A percentile compares a stretch with the other conserved stretches of the same genome.
phyloP scores from a whole-genome alignment of 1,284 basidiomycete species.

The Caloboletus firmus region DNA sequence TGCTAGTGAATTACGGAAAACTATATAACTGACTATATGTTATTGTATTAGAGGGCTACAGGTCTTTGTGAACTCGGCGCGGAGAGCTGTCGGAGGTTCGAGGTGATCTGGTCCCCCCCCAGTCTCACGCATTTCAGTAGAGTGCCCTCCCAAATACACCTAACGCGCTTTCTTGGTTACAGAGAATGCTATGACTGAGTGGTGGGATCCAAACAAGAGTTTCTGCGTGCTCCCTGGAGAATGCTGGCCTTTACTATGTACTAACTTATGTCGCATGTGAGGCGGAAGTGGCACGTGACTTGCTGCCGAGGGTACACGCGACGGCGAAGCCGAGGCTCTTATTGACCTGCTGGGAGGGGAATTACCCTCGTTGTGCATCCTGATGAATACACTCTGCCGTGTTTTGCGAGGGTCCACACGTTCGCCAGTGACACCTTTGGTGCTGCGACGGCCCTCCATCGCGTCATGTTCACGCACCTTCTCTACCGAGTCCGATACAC shows the following conservation, averaged over 20 bases:
- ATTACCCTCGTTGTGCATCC: not conserved
- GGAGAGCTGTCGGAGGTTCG: not conserved
- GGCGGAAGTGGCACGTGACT: slow-evolving; percentile 11
- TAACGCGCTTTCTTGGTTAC: not conserved
- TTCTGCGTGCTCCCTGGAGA: not conserved
- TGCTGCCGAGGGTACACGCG: not conserved
- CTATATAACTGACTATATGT: not conserved
- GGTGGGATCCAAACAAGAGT: not conserved
- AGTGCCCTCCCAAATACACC: not conserved
- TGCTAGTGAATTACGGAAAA: not conserved
- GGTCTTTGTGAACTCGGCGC: not conserved
- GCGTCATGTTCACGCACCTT: slow-evolving; percentile 11
- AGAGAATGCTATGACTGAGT: not conserved
- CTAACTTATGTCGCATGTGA: too few species aligned
- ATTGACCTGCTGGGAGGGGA: not conserved
- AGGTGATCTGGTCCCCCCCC: not conserved
- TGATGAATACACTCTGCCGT: slow-evolving; percentile 22
- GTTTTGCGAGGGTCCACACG: slow-evolving; percentile 4
- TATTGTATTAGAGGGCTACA: not conserved
- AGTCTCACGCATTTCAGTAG: not conserved
- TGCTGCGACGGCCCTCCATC: not conserved
- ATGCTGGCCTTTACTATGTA: too few species aligned
- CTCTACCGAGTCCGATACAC: slow-evolving; percentile 24
- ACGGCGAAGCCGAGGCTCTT: not conserved
- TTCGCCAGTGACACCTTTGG: not conserved